Evolutionary conservation across 108 stramenopile species (phyloP).

Genomic region (Cyclostephanos invisitatus): DNA sequence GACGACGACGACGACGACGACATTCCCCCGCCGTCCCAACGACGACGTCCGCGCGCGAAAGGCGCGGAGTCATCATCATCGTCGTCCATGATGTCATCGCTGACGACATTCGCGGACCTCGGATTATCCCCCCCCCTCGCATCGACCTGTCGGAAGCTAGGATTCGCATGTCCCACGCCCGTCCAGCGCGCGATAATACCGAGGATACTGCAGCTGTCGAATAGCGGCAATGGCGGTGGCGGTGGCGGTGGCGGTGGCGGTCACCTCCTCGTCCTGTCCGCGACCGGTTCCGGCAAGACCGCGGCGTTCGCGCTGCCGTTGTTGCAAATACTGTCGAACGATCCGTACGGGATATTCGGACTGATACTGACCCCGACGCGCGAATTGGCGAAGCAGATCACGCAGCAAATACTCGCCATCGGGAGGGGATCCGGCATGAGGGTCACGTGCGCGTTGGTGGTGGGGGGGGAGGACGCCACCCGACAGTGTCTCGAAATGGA

Average conservation of each 20-base stretch:
- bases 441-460: conserved; percentile 77
- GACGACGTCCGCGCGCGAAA: neutral
- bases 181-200: conserved; percentile 77
- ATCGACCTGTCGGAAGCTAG: conserved; percentile 64
- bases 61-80: neutral
- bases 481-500: conserved; percentile 74
- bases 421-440: conserved; percentile 77
- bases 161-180: conserved; percentile 69
- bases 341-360: conserved; percentile 93
- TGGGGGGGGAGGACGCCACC: conserved; percentile 90
- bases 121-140: conserved; percentile 69
- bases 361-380: conserved; percentile 93
- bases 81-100: neutral
- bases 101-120: conserved; percentile 63
- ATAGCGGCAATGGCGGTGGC: neutral
- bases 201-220: conserved; percentile 44
- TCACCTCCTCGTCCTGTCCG: conserved; percentile 74
- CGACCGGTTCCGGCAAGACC: conserved; percentile 91
- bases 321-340: conserved; percentile 75
- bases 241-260: conserved; percentile 1
- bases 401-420: conserved; percentile 91
- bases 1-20: conserved; percentile 1
- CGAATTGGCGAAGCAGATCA: conserved; percentile 97
- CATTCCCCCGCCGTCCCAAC: neutral
- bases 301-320: conserved; percentile 92